Conservation (phyloP, 2,329 filamentous ascomycete genomes). For the Colletotrichum noveboracense region DNA sequence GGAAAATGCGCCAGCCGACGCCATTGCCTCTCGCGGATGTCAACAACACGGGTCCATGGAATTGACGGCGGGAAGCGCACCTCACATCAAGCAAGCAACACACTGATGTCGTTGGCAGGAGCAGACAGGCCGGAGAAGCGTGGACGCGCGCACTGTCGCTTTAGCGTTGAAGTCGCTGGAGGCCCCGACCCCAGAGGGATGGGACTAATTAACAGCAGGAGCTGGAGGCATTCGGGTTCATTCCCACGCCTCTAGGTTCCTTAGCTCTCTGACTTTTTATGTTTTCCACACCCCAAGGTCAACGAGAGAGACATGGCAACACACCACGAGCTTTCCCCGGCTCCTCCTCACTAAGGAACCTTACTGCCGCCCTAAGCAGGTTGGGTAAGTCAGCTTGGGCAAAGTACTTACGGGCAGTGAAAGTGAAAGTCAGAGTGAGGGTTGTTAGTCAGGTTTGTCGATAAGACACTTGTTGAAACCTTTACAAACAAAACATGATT, state of each 20-base stretch:
- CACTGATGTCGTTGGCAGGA: background rate
- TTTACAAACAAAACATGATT: slow-evolving; percentile 10
- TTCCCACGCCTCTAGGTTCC: slow-evolving; percentile 20
- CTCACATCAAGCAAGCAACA: background rate
- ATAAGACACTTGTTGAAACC: slow-evolving; percentile 14
- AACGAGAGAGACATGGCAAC: background rate
- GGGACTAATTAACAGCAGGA: background rate
- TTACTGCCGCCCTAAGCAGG: background rate
- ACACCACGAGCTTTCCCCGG: slow-evolving; percentile 18
- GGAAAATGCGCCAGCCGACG: background rate
- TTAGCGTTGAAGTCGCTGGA: background rate
- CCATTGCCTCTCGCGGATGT: background rate
- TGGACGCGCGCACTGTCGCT: background rate
- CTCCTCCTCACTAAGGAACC: background rate
- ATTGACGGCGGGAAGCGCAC: background rate
- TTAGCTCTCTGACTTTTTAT: background rate
- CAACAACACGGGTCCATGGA: background rate
- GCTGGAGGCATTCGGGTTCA: background rate
- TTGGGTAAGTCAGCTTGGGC: background rate
- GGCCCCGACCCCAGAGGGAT: background rate
- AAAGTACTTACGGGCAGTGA: background rate
- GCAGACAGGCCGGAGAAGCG: background rate
- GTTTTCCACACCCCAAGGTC: slow-evolving; percentile 11
- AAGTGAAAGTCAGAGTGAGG: background rate
- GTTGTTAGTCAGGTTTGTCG: background rate